A percentile compares a stretch with the other conserved stretches of the same genome.
Conservation (phyloP, 2,329 filamentous ascomycete species). For the Sclerotinia borealis region DNA sequence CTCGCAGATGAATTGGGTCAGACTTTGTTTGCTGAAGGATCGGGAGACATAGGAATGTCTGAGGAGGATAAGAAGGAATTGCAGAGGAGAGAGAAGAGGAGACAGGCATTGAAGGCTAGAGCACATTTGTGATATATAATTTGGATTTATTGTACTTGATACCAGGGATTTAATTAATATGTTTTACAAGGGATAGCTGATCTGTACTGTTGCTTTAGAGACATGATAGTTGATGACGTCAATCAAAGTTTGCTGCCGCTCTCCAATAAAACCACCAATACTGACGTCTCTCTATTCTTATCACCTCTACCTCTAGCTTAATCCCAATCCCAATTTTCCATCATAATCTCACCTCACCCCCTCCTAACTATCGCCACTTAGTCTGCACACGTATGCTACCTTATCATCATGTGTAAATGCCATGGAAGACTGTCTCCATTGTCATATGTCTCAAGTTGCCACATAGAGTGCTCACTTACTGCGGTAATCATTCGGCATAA, state of each 20-base stretch:
- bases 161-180: slow-evolving; percentile 4
- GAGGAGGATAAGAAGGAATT: slow-evolving; percentile 44
- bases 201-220: background rate
- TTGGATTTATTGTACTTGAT: slow-evolving; percentile 12
- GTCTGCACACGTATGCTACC: background rate
- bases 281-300: background rate
- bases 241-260: background rate
- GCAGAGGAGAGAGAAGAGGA: slow-evolving; percentile 43
- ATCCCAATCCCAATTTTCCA: too few relatives aligned
- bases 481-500: background rate
- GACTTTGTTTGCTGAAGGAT: slow-evolving; percentile 58
- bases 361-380: background rate
- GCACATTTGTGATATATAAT: slow-evolving; percentile 40
- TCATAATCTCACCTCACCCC: background rate
- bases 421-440: background rate
- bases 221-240: background rate
- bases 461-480: background rate
- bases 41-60: slow-evolving; percentile 36
- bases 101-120: slow-evolving; percentile 43
- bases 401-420: too few relatives aligned
- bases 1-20: slow-evolving; percentile 70
- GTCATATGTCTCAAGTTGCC: background rate
- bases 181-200: background rate
- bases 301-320: background rate
- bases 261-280: too few relatives aligned